Conservation (phyloP, 805 yeast species). For the Candida xiaguanensis region DNA sequence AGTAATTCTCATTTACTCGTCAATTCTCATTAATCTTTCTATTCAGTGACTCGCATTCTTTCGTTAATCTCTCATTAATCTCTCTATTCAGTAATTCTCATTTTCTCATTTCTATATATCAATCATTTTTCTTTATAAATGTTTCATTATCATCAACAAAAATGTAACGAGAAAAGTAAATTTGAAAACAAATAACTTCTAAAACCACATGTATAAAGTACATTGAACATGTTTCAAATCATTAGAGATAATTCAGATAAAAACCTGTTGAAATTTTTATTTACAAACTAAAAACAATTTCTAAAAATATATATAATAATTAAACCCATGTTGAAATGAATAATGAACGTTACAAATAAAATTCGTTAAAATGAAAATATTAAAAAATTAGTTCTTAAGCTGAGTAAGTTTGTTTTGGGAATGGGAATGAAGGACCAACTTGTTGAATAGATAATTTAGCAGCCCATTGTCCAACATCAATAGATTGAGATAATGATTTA, state of each 20-base stretch:
- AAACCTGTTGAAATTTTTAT: constrained; percentile 14
- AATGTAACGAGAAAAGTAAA: too few species aligned
- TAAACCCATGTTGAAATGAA: constrained; percentile 6
- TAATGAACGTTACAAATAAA: constrained; percentile 8
- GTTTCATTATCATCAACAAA: too few species aligned
- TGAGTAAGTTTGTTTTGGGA: constrained; percentile 57
- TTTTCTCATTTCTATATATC: too few species aligned
- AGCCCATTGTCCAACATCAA: constrained; percentile 94
- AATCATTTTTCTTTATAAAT: too few species aligned
- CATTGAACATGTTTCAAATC: too few species aligned
- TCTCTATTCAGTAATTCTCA: too few species aligned
- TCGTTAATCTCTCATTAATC: too few species aligned
- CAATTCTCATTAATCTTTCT: too few species aligned
- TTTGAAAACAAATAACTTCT: too few species aligned
- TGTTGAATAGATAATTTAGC: constrained; percentile 90
- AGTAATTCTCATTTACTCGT: too few species aligned
- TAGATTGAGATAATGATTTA: constrained; percentile 53
- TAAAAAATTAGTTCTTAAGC: background rate
- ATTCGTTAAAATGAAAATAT: constrained; percentile 18
- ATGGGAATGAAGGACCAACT: constrained; percentile 92
- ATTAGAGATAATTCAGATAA: background rate
- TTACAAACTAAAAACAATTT: constrained; percentile 1
- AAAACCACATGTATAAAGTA: too few species aligned
- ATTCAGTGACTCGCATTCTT: too few species aligned
- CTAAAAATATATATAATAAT: constrained; percentile 5